phyloP scores from a whole-genome alignment of 2,329 filamentous ascomycete genomes.

The Phyllosticta ampelicida region DNA sequence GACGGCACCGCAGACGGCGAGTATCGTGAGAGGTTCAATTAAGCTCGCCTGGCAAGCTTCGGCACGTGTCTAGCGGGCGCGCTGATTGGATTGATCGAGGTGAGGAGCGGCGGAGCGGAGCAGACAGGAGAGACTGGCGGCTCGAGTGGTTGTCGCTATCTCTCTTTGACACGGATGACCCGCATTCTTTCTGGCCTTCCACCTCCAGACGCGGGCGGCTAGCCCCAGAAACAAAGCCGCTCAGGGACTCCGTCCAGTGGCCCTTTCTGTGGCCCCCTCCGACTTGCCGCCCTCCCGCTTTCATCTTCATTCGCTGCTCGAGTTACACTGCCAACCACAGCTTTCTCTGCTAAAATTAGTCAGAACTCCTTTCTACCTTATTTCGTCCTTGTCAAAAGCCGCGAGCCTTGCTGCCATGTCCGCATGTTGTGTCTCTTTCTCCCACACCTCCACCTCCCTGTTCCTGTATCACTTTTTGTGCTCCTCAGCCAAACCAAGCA shows the following conservation, averaged over 20 bases:
- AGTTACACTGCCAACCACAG: background rate
- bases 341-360: background rate
- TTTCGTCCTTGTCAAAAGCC: background rate
- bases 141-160: no score
- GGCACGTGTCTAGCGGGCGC: background rate
- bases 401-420: background rate
- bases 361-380: background rate
- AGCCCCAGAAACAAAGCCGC: background rate
- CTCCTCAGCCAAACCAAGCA: background rate
- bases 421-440: background rate
- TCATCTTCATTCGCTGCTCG: background rate
- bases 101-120: background rate
- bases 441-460: background rate
- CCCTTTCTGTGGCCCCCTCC: background rate
- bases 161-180: background rate
- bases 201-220: background rate
- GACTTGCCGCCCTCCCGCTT: background rate
- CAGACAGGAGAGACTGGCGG: no score
- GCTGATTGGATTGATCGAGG: background rate
- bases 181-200: background rate
- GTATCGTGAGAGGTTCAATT: background rate
- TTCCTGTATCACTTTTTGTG: background rate
- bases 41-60: background rate
- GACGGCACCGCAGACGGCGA: background rate
- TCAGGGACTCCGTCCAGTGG: background rate